Evolutionary conservation across 805 yeast species (phyloP), one percentile per base, ranked within the genome.

Genomic region (Kazachstania viticola): DNA sequence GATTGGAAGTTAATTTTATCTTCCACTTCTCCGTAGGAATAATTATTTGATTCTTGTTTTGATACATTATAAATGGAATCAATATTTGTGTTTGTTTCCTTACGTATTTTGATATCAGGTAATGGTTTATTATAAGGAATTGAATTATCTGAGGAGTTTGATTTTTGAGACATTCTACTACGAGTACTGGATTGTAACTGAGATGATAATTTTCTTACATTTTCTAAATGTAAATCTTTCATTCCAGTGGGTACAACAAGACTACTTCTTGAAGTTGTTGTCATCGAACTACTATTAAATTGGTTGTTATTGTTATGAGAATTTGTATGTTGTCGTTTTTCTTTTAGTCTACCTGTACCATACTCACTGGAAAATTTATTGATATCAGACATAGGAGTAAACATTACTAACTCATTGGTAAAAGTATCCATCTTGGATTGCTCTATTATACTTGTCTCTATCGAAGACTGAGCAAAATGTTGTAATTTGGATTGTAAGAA

Each of bases 271-370:
- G 22, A 19, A 19, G 11, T 7, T 11, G 9, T 11, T 11, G 7
- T 8, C 9, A 11, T 27, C 11, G 14, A 16, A 11, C 21, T 19
- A 21, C 28, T 15, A 6, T 30, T 16, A 17, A 15, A 13, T 6
- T 9, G 14, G n/a, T 9, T n/a, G 7, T 7, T 9, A 15, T 13
- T 17, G 5, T 28, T 14, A 22, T 29, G 27, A 11, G 22, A 27
- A 19, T 32, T 29, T n/a, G 19, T 32, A 13, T 17, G 19, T 11
- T 25, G 17, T 16, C 25, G 35, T 22, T 32, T 41, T 36, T 46
- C 39, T 37, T 45, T 53, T n/a, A 54, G 27, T 31, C 60, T 44
- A 1, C 60, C 60, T 0, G 58, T 55, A n/a, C 60, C 58, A 33
- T 38, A 44, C 28, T 46, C 40, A 29, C 47, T 49, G 9, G 60